Percentiles rank a stretch among this genome's conserved stretches.
Evolutionary conservation across 2,329 filamentous ascomycete species (phyloP).

Genomic region (Fusarium palustre): DNA sequence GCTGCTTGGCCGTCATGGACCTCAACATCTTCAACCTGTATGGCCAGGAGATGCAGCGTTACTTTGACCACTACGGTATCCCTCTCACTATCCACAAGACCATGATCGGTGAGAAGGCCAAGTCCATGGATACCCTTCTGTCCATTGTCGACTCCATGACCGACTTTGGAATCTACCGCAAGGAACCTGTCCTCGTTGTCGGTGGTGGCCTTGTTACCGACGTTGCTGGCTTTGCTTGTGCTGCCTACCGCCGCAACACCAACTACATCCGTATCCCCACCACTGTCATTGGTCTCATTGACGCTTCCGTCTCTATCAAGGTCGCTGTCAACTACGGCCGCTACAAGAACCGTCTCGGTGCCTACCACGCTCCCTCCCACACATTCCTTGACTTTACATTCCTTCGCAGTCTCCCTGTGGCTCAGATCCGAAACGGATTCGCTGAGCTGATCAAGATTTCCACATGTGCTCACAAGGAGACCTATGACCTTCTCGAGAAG

Average conservation of each 20-base stretch:
- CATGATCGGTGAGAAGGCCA: conserved; percentile 80
- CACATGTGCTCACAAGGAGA: conserved; percentile 73
- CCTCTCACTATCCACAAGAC: conserved; percentile 76
- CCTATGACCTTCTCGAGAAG: conserved; percentile 75
- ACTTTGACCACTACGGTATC: conserved; percentile 74
- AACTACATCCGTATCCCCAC: conserved; percentile 81
- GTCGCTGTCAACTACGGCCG: conserved; percentile 82
- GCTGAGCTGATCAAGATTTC: conserved; percentile 83
- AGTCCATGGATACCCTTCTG: conserved; percentile 76
- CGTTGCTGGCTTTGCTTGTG: conserved; percentile 79
- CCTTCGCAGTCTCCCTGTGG: conserved; percentile 73
- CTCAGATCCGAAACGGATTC: conserved; percentile 79
- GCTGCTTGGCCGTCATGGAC: conserved; percentile 76
- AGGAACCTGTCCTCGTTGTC: conserved; percentile 75
- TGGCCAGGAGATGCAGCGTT: conserved; percentile 72
- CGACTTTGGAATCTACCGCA: conserved; percentile 76
- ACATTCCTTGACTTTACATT: conserved; percentile 81
- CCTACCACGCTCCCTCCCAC: conserved; percentile 77
- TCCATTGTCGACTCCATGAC: conserved; percentile 80
- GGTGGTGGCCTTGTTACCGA: conserved; percentile 79
- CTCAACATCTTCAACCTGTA: conserved; percentile 77
- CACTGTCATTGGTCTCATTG: conserved; percentile 79
- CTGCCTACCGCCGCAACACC: conserved; percentile 77
- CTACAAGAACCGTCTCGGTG: conserved; percentile 80
- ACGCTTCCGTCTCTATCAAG: conserved; percentile 81